Base-by-base conservation (phyloP, 129 eudicot species). In the Saussurea involucrata region DNA sequence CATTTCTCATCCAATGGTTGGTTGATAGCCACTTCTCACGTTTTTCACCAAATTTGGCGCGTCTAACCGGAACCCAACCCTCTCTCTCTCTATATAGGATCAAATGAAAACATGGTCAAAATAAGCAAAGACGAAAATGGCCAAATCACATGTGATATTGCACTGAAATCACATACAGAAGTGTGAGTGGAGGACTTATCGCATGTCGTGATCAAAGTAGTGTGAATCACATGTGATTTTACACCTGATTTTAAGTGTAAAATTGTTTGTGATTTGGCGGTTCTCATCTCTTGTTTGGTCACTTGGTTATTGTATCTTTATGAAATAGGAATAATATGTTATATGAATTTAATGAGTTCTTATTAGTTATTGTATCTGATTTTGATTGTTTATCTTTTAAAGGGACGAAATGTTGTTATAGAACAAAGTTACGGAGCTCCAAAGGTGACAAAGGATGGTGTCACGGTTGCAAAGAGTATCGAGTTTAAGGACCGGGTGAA, bases 361-460 rank as follows among this genome's bases (percentile, higher is more conserved):
- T 63, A 4, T 20, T 24, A 4, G 0, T 63, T 53, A 15, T 57
- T 24, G 55, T 66, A 34, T 24, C 34, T 81, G 24, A 68, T 37
- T 53, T 44, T 74, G 4, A 21, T 60, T 68, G 49, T 74, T 31
- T 55, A 1, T 68, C 57, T 42, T 71, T 77, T 73, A 15, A 6
- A 93, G 97, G 98, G 98, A 58, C 96, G 98, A 4, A 93, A 88
- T 81, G 98, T 93, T 22, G 86, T 93, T 6, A 72, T 93, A 29
- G 98, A 93, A 67, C 95, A 91, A 91, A 90, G 97, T 53, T 91
- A 74, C 15, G 97, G 97, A 36, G 92, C 91, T 71, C 98, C 98
- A 5, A 93, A 91, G 83, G 97, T 93, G 78, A 93, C 98, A 6
- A 93, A 93, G 76, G 98, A 93, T 66, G 98, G 98, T 82, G 98